Evolutionary conservation across 306 rosid genomes (phyloP), one percentile per base, ranked within the genome.

Genomic region (Geum urbanum): DNA sequence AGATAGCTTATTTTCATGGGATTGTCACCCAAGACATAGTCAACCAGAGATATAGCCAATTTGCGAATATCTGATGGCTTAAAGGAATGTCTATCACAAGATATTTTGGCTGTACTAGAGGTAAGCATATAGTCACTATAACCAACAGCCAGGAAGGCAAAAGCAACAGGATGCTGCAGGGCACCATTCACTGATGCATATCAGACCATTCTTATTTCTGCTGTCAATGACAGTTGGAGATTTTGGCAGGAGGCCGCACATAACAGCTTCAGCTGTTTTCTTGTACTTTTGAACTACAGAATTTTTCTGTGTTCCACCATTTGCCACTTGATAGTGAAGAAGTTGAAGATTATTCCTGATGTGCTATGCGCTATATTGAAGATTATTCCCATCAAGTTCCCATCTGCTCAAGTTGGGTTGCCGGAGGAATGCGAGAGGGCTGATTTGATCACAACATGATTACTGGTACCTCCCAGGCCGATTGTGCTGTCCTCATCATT

Each of bases 71-170:
- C 96, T 41, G 81, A 66, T 58, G 99, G 87, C 6, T 80, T 80
- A 63, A 19, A 95, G 73, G 87, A 77, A 43, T 83, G 69, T 48
- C 88, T 91, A 64, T 68, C 75, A 65, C 99, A 95, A 4, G 82
- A 27, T 44, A 95, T 7, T 48, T 80, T 79, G 67, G 87, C 78
- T 35, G 89, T 83, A 77, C 69, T 81, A 4, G 95, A 75, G 50
- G 99, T 86, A 69, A 86, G 95, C 99, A 95, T 95, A 78, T 91
- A 95, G 77, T 95, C 97, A 69, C 97, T 87, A 79, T 87, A 95
- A 80, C 91, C 47, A 66, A 85, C 76, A 77, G 96, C 97, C 67
- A 95, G 80, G 91, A 95, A 95, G 49, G 99, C 92, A 70, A 97
- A 83, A 79, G 99, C 91, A 68, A 95, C 91, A 9, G 97, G 92